A percentile compares a stretch with the other conserved stretches of the same genome.
These are phyloP conservation scores for Scenedesmus sp. DNA, from an alignment of 163 green algal species.

Conservation along the genomic window DNA sequence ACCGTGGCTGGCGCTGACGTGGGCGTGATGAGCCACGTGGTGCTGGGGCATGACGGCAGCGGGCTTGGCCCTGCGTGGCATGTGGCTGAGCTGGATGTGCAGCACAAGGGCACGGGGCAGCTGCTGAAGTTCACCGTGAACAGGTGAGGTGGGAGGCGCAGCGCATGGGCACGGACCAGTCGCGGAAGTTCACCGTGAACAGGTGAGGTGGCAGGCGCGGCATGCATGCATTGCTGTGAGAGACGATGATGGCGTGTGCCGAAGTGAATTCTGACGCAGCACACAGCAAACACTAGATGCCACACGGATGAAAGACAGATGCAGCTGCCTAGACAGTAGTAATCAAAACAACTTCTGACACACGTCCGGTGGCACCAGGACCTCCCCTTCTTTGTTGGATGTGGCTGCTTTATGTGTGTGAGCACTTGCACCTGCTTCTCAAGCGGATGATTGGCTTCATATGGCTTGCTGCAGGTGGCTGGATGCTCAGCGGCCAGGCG, in stretches of 20 bases:
- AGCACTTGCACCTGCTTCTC: too few relatives aligned
- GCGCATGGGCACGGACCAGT: neutral
- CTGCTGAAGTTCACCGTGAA: slow-evolving; percentile 24
- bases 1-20: slow-evolving; percentile 45
- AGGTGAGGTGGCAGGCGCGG: neutral
- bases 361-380: neutral
- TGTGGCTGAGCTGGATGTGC: slow-evolving; percentile 68
- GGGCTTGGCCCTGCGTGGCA: slow-evolving; percentile 68
- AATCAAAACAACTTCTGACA: too few relatives aligned
- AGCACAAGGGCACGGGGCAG: slow-evolving; percentile 36
- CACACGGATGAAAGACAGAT: too few relatives aligned
- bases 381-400: too few relatives aligned
- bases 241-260: too few relatives aligned
- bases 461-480: slow-evolving; percentile 25
- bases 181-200: neutral
- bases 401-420: too few relatives aligned
- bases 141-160: slow-evolving; percentile 51
- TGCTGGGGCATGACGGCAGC: slow-evolving; percentile 72
- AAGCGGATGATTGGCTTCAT: neutral
- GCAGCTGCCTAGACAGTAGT: too few relatives aligned
- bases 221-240: too few relatives aligned
- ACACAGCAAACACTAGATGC: too few relatives aligned
- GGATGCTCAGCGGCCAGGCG: neutral
- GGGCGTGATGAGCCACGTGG: slow-evolving; percentile 63
- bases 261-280: too few relatives aligned